Evolutionary conservation across 768 basidiomycete species (phyloP).

Genomic region (Auricularia cornea): DNA sequence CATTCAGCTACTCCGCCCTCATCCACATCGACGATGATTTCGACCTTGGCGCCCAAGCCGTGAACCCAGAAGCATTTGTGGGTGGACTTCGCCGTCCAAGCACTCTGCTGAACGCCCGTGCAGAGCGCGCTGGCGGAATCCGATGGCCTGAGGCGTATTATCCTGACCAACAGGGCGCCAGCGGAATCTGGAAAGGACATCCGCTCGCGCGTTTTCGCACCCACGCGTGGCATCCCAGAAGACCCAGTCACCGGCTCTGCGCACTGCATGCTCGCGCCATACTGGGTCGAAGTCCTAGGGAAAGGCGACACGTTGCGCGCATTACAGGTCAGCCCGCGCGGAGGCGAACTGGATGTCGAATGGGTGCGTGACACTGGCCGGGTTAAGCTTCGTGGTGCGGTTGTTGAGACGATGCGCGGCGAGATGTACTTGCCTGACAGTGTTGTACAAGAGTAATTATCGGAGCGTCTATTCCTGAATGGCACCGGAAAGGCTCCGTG

Average conservation of each 20-base stretch:
- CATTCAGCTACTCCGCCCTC: too few species aligned
- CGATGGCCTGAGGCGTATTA: neutral
- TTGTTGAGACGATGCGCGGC: too few species aligned
- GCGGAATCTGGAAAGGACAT: conserved; percentile 17
- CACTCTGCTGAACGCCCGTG: too few species aligned
- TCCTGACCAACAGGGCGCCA: neutral
- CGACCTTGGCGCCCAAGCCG: too few species aligned
- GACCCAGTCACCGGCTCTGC: conserved; percentile 50
- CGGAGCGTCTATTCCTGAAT: too few species aligned
- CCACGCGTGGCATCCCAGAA: conserved; percentile 26
- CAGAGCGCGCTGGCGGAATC: too few species aligned
- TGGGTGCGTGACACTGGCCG: conserved; percentile 13
- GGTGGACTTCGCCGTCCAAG: too few species aligned
- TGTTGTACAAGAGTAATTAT: too few species aligned
- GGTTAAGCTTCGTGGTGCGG: neutral
- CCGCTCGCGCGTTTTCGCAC: conserved; percentile 45
- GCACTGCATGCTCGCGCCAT: conserved; percentile 40
- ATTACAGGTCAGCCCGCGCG: conserved; percentile 45
- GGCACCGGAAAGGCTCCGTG: too few species aligned
- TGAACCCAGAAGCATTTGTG: too few species aligned
- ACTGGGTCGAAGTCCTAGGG: conserved; percentile 29
- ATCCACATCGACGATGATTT: too few species aligned
- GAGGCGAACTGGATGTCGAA: conserved; percentile 35
- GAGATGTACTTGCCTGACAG: too few species aligned
- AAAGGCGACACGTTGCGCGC: conserved; percentile 30